These are phyloP conservation scores for Penicillium angulare DNA, from an alignment of 495 filamentous ascomycete species.

Conservation along the genomic window DNA sequence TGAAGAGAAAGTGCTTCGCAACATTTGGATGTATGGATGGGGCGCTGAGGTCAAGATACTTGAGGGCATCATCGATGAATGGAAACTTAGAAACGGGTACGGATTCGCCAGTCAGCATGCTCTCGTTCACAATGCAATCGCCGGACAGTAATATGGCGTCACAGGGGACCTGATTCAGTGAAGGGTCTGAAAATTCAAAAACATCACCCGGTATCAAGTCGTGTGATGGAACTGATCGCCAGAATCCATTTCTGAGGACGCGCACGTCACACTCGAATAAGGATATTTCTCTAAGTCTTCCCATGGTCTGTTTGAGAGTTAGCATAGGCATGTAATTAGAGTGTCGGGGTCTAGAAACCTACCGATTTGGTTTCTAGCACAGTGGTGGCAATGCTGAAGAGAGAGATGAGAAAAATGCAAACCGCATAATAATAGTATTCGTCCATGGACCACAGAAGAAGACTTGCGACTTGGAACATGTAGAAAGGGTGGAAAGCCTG, in stretches of 20 bases:
- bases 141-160: constrained; percentile 91
- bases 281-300: constrained; percentile 84
- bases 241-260: constrained; percentile 91
- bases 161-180: constrained; percentile 87
- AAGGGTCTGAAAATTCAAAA: constrained; percentile 95
- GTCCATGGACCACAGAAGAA: constrained; percentile 92
- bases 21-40: constrained; percentile 75
- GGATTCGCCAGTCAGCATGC: constrained; percentile 98
- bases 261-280: constrained; percentile 92
- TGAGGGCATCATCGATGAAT: constrained; percentile 77
- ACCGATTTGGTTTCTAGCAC: constrained; percentile 87
- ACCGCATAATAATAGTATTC: constrained; percentile 96
- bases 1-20: constrained; percentile 87
- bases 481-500: constrained; percentile 97
- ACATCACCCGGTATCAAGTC: constrained; percentile 96
- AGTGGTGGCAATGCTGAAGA: constrained; percentile 85
- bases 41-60: constrained; percentile 68
- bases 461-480: constrained; percentile 93
- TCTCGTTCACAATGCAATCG: constrained; percentile 98
- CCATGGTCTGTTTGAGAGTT: constrained; percentile 68
- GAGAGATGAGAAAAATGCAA: constrained; percentile 94
- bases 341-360: constrained; percentile 19
- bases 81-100: constrained; percentile 93
- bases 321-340: constrained; percentile 2
- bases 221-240: constrained; percentile 79